These are phyloP conservation scores for Protostelium mycophagum DNA, from an alignment of 78 protist genomes.

Conservation along the genomic window DNA sequence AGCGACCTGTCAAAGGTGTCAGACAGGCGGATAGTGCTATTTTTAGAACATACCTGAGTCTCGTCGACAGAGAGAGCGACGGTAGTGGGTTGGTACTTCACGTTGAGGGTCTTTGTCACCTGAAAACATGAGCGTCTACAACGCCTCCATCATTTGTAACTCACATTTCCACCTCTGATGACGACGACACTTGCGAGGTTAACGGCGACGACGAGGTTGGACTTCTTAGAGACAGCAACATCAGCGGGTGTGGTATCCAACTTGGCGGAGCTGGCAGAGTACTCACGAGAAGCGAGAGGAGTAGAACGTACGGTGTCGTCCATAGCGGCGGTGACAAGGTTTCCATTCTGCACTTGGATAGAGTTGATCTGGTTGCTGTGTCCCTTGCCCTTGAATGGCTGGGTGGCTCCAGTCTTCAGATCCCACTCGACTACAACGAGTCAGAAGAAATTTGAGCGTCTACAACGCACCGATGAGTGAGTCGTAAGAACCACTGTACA, in stretches of 20 bases:
- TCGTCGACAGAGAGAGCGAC: conserved; percentile 43
- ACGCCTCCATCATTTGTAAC: conserved; percentile 1
- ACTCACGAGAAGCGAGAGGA: conserved; percentile 12
- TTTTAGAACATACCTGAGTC: background rate
- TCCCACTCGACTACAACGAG: conserved; percentile 47
- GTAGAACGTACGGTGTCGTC: conserved; percentile 58
- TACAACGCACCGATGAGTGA: conserved; percentile 13
- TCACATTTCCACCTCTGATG: conserved; percentile 52
- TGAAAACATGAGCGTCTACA: background rate
- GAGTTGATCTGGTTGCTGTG: conserved; percentile 56
- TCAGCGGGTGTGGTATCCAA: conserved; percentile 41
- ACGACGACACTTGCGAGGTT: conserved; percentile 41
- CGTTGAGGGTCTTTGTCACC: conserved; percentile 11
- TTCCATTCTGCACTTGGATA: conserved; percentile 32
- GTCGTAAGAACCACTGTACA: conserved; percentile 64
- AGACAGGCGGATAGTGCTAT: background rate
- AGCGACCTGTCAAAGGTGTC: conserved; percentile 11
- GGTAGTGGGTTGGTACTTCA: conserved; percentile 33
- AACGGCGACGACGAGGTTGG: conserved; percentile 47
- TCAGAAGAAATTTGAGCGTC: conserved; percentile 6
- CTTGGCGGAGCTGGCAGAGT: conserved; percentile 26
- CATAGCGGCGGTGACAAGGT: conserved; percentile 48
- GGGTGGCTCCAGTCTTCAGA: conserved; percentile 36
- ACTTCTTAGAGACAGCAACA: conserved; percentile 10
- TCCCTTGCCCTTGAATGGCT: conserved; percentile 33